Conservation (phyloP, 225 moss, liverwort and hornwort species). For the Antitrichia curtipendula region DNA sequence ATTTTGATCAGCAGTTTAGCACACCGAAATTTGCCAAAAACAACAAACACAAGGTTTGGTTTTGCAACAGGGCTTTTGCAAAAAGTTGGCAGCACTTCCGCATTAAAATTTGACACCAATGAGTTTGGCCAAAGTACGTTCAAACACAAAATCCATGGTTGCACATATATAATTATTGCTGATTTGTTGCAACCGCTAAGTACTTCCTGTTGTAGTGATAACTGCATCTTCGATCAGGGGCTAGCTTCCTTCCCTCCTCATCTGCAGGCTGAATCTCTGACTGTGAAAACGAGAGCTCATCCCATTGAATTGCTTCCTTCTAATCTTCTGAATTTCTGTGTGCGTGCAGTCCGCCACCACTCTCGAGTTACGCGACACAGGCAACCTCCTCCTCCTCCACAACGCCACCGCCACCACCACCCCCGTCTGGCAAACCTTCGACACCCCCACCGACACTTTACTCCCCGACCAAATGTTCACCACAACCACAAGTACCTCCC, state of each 20-base stretch:
- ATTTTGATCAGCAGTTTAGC: background rate
- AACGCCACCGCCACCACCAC: background rate
- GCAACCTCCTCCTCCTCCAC: background rate
- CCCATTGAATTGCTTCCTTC: background rate
- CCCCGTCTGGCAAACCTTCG: background rate
- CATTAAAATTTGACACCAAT: background rate
- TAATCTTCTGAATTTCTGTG: background rate
- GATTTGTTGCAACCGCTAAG: too few species aligned
- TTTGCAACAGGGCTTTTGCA: background rate
- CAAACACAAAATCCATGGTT: background rate
- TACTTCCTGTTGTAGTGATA: background rate
- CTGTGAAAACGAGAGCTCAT: background rate
- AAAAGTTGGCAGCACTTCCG: background rate
- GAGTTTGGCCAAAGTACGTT: background rate
- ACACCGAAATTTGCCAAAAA: background rate
- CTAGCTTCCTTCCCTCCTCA: background rate
- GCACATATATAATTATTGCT: background rate
- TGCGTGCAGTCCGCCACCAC: background rate
- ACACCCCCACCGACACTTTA: background rate
- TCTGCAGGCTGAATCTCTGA: background rate
- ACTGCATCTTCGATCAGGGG: background rate
- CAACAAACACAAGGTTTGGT: background rate
- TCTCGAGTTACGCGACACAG: background rate
- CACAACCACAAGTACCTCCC: background rate
- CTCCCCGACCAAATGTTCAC: background rate